Conservation (phyloP, 345 rosid genomes). For the Hirschfeldia incana region DNA sequence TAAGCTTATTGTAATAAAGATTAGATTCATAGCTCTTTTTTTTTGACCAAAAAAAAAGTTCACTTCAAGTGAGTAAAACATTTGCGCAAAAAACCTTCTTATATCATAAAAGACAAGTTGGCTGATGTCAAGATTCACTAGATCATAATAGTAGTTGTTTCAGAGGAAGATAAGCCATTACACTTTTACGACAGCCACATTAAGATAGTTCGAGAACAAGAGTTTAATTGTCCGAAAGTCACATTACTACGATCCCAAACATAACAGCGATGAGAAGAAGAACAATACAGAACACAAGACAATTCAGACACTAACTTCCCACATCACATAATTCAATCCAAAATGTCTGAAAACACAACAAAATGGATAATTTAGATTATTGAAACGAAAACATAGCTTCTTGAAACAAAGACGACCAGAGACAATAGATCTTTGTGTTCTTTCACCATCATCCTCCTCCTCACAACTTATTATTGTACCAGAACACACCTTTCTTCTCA, state of each 20-base stretch:
- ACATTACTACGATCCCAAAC: constrained; percentile 28
- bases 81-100: neutral
- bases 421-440: too few species aligned
- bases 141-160: neutral
- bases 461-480: constrained; percentile 73
- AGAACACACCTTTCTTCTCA: constrained; percentile 68
- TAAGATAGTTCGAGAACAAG: neutral
- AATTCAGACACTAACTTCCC: constrained; percentile 14
- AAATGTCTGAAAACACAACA: constrained; percentile 31
- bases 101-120: neutral
- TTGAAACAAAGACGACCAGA: constrained; percentile 23
- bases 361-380: constrained; percentile 14
- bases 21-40: too few species aligned
- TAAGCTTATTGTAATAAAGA: too few species aligned
- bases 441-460: constrained; percentile 1
- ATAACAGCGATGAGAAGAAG: constrained; percentile 32
- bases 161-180: neutral
- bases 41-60: too few species aligned
- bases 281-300: constrained; percentile 21
- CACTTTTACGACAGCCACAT: neutral
- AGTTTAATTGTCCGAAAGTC: constrained; percentile 23
- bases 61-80: neutral
- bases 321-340: constrained; percentile 23
- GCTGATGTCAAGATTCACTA: neutral
- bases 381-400: constrained; percentile 27